Evolutionary conservation across 768 basidiomycete genomes (phyloP), one percentile per base, ranked within the genome.

Genomic region (Trametes cubensis): DNA sequence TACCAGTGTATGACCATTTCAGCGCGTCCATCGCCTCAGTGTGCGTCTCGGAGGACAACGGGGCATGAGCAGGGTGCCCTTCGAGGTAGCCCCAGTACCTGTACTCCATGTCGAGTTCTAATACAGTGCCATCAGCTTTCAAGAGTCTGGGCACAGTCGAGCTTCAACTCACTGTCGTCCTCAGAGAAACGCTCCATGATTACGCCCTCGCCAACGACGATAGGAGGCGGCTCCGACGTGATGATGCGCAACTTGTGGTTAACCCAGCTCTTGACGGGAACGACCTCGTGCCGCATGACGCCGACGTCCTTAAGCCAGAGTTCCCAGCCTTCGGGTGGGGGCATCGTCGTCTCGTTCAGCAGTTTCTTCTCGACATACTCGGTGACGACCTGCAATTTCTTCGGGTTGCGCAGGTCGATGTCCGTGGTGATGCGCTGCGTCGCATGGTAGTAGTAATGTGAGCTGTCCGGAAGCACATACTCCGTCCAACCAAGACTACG

Each of bases 71-170:
- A 0, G 92, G 92, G 66, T 93, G 90, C 38, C 82, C 75, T 72
- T 92, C 88, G 75, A 94, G 81, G 69, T 87, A 94, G 6, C 84
- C 77, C 92, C 92, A 94, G 69, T 92, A 94, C 57, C 88, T 79
- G 66, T 88, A 90, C 69, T 91, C 89, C 68, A 85, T 80, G 58
- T 92, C 89, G 21, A 90, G 76, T 48, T 83, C 92, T 92, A 63
- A 17, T 11, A 52, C 17, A 54, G 20, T 8, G 21, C n/a, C 21
- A 46, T 63, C 2, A 65, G 57, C 28, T 30, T 26, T n/a, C n/a
- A 38, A 25, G 10, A 20, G 47, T 53, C 21, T 55, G 23, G n/a
- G 20, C 50, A 26, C 15, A 47, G 51, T 0, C 58, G 5, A 40
- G 23, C 11, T n/a, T 25, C 6, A 60, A 62, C 81, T 73, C 46